Evolutionary conservation across 1,284 basidiomycete species (phyloP).

Genomic region (Papiliotrema fonsecae): DNA sequence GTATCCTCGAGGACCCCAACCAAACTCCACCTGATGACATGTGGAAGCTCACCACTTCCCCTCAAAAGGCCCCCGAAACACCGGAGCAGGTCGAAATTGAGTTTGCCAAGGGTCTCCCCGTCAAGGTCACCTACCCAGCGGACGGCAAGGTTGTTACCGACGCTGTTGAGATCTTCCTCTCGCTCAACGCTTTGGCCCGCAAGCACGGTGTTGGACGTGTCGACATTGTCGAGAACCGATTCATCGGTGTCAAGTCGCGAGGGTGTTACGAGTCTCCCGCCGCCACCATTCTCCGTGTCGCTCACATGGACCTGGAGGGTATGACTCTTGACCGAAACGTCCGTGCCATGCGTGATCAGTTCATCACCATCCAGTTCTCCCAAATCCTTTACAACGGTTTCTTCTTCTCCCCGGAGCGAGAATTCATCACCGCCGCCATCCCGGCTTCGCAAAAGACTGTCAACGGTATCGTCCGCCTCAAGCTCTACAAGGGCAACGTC

Average conservation of each 20-base stretch:
- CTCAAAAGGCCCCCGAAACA: conserved; percentile 72
- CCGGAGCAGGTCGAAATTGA: conserved; percentile 81
- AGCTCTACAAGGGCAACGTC: conserved; percentile 95
- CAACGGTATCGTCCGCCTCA: conserved; percentile 85
- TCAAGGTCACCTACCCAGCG: conserved; percentile 62
- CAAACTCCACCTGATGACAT: conserved; percentile 94
- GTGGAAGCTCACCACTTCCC: conserved; percentile 94
- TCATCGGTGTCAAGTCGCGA: conserved; percentile 97
- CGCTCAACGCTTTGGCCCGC: conserved; percentile 85
- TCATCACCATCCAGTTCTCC: conserved; percentile 84
- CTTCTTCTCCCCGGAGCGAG: conserved; percentile 96
- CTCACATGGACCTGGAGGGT: conserved; percentile 95
- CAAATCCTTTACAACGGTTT: conserved; percentile 87
- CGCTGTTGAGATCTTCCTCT: conserved; percentile 90
- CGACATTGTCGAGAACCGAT: conserved; percentile 99
- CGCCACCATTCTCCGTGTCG: conserved; percentile 89
- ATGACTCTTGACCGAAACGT: conserved; percentile 97
- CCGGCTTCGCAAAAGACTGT: conserved; percentile 93
- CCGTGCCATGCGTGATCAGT: conserved; percentile 87
- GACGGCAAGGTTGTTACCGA: conserved; percentile 65
- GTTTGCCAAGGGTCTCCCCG: conserved; percentile 80
- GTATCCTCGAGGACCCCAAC: conserved; percentile 96
- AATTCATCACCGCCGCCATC: conserved; percentile 85
- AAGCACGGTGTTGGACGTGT: conserved; percentile 94
- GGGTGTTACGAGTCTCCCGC: conserved; percentile 98